Conservation (phyloP, 2,329 filamentous ascomycete genomes). For the Botryotinia calthae region DNA sequence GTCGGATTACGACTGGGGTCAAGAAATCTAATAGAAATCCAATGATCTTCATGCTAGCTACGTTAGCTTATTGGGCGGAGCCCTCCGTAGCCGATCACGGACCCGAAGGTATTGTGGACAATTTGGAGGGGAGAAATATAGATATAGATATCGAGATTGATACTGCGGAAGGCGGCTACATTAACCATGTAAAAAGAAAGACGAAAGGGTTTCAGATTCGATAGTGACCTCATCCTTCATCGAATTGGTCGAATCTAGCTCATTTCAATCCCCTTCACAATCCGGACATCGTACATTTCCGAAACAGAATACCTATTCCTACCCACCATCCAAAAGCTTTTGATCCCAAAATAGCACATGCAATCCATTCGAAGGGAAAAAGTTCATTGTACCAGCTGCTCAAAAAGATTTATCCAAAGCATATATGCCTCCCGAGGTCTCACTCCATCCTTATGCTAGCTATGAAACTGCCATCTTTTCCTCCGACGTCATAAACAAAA, state of each 20-base stretch:
- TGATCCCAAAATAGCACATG: not conserved
- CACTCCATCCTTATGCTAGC: not conserved
- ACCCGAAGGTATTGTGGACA: not conserved
- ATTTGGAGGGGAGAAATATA: not conserved
- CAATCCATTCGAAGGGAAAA: not conserved
- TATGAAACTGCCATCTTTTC: constrained; percentile 16
- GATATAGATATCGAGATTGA: not conserved
- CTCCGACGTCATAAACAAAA: constrained; percentile 15
- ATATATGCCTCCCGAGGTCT: not conserved
- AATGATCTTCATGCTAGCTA: not conserved
- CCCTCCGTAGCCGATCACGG: constrained; percentile 11
- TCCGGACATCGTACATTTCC: not conserved
- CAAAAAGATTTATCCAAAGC: not conserved
- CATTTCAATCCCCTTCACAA: not conserved
- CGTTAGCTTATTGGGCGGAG: constrained; percentile 5
- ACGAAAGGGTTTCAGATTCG: not conserved
- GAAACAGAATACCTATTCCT: constrained; percentile 1
- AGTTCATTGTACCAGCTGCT: not conserved
- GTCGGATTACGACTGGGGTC: not conserved
- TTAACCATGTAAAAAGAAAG: not conserved
- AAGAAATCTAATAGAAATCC: not conserved
- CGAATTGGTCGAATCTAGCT: not conserved
- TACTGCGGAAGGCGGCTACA: not conserved
- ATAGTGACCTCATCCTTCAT: not conserved
- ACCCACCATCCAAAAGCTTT: not conserved